These are phyloP conservation scores for Aristolochia fimbriata DNA, from an alignment of 164 flowering plant genomes.

Conservation along the genomic window DNA sequence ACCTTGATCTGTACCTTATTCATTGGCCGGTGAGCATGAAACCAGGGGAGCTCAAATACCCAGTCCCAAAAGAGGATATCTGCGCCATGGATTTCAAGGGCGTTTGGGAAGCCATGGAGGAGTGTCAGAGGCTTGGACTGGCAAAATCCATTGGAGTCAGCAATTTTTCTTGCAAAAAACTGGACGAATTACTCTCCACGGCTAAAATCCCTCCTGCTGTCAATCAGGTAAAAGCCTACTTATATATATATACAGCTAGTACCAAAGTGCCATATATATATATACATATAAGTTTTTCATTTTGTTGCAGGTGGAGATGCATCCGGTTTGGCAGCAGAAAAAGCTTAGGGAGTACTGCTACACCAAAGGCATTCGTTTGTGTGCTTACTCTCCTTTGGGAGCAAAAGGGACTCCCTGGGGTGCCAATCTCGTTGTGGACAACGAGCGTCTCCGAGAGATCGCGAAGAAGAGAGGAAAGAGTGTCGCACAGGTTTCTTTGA, in stretches of 20 bases:
- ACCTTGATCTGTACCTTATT: conserved; percentile 32
- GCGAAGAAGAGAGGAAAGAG: conserved; percentile 22
- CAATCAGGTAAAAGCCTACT: conserved; percentile 25
- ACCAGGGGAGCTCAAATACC: neutral
- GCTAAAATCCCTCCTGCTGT: conserved; percentile 23
- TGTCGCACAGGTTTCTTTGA: conserved; percentile 20
- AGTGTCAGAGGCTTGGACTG: conserved; percentile 18
- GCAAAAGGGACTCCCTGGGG: conserved; percentile 17
- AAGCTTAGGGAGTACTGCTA: conserved; percentile 17
- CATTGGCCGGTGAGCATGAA: conserved; percentile 25
- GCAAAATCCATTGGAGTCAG: conserved; percentile 24
- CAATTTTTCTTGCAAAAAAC: conserved; percentile 20
- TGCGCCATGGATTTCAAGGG: conserved; percentile 7
- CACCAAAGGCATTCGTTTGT: conserved; percentile 12
- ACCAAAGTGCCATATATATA: no score
- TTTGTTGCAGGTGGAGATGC: conserved; percentile 21
- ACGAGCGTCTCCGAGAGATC: conserved; percentile 12
- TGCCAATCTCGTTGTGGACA: conserved; percentile 10
- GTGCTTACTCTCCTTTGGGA: conserved; percentile 24
- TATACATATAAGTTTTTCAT: no score
- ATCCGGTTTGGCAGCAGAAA: conserved; percentile 21
- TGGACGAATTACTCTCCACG: conserved; percentile 8
- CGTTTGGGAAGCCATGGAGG: conserved; percentile 18
- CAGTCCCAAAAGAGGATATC: conserved; percentile 1
- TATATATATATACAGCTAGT: no score